Evolutionary conservation across 257 asterid species (phyloP).

Genomic region (Datura wrightii): DNA sequence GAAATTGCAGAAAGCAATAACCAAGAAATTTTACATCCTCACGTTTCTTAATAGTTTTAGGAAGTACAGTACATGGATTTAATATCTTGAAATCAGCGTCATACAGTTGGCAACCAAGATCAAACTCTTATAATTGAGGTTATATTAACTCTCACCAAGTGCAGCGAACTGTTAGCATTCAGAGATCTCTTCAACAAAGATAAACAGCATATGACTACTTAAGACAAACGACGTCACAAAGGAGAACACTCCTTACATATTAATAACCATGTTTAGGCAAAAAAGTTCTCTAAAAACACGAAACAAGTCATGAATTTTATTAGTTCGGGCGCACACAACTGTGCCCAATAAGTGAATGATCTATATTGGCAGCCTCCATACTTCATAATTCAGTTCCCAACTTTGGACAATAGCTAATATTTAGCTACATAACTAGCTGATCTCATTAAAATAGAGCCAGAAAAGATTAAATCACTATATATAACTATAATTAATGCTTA

Average conservation of each 20-base stretch:
- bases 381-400: constrained; percentile 22
- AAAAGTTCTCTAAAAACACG: neutral
- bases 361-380: neutral
- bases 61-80: neutral
- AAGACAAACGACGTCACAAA: neutral
- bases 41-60: neutral
- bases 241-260: neutral
- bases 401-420: neutral
- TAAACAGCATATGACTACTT: neutral
- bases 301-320: neutral
- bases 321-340: neutral
- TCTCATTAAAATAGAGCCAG: neutral
- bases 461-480: neutral
- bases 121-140: neutral
- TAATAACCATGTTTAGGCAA: neutral
- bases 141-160: neutral
- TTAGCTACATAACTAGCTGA: neutral
- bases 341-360: neutral
- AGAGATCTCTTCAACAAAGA: neutral
- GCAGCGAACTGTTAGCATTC: neutral
- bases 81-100: neutral
- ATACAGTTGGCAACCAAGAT: neutral
- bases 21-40: neutral
- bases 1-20: neutral
- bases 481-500: neutral